phyloP scores from a whole-genome alignment of 164 flowering plant species.

The Annona squamosa region DNA sequence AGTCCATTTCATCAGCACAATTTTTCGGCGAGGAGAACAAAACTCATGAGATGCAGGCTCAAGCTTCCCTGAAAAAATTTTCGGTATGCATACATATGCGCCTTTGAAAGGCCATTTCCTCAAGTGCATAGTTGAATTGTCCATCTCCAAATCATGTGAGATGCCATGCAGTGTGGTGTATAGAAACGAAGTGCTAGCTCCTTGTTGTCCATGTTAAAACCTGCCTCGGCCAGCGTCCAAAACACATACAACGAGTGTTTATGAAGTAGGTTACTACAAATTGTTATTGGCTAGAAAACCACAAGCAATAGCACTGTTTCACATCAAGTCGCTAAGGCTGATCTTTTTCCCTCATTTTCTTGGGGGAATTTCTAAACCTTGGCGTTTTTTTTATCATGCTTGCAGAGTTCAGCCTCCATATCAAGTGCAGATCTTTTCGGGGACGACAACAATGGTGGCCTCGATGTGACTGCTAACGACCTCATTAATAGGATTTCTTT shows the following conservation, averaged over 20 bases:
- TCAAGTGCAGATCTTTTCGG: constrained; percentile 98
- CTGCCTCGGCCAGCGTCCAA: not conserved
- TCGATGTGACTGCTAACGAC: constrained; percentile 68
- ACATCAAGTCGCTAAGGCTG: not conserved
- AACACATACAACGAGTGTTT: no score
- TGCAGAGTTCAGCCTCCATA: constrained; percentile 73
- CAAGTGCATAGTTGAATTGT: not conserved
- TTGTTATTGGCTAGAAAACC: not conserved
- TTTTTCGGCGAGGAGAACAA: constrained; percentile 71
- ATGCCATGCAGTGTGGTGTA: no score
- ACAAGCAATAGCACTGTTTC: not conserved
- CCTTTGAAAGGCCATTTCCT: not conserved
- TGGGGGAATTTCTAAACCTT: no score
- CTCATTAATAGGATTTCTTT: constrained; percentile 35
- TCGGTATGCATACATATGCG: constrained; percentile 43
- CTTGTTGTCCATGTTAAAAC: not conserved
- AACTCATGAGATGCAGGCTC: constrained; percentile 46
- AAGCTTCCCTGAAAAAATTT: constrained; percentile 70
- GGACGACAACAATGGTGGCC: constrained; percentile 24
- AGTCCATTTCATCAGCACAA: constrained; percentile 94
- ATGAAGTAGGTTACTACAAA: not conserved
- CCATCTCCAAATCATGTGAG: no score
- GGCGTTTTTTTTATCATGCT: not conserved
- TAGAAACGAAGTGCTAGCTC: no score
- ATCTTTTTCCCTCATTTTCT: not conserved